Evolutionary conservation across 2,329 filamentous ascomycete genomes (phyloP), one percentile per base, ranked within the genome.

Genomic region (Aspergillus novofumigatus): DNA sequence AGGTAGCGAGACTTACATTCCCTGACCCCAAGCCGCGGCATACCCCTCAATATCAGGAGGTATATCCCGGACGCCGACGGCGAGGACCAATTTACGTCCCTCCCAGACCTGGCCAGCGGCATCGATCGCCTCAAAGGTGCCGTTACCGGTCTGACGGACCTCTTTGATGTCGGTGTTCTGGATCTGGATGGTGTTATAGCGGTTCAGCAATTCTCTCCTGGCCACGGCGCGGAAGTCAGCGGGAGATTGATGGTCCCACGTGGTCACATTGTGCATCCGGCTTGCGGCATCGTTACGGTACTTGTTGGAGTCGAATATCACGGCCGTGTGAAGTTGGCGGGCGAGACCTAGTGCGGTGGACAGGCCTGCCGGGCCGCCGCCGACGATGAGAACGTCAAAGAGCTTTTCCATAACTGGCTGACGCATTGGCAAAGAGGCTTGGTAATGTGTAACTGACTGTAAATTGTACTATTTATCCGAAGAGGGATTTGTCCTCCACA

Each of bases 261-360:
- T 81, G 5, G 83, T 64, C 0, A 84, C 78, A 61, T 84, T 82
- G 66, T 85, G 82, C 75, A 83, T 79, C 59, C 83, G 78, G n/a
- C 80, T 69, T 0, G 82, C 83, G 0, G 74, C 69, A 0, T 52
- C 74, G 60, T 84, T 85, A 38, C 82, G 77, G 59, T 85, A 84
- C 42, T 75, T 73, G 11, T 77, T 81, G 3, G 80, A 83, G 65
- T 84, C 82, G 49, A 84, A 79, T n/a, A 85, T 65, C 3, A 84
- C 69, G 1, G 78, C 77, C 3, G 77, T 79, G 4, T 81, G 76
- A 14, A 78, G 76, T n/a, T 84, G 81, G 11, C 82, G 80, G 3
- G 78, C 81, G 10, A 85, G 75, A 17, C 77, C 80, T 44, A 81
- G 83, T 45, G 81, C 61, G 1, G 77, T 76, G 28, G 70, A 70